Percentiles rank a stretch among this genome's conserved stretches.
phyloP scores from a whole-genome alignment of 495 filamentous ascomycete genomes.

The Talaromyces trachyspermus region DNA sequence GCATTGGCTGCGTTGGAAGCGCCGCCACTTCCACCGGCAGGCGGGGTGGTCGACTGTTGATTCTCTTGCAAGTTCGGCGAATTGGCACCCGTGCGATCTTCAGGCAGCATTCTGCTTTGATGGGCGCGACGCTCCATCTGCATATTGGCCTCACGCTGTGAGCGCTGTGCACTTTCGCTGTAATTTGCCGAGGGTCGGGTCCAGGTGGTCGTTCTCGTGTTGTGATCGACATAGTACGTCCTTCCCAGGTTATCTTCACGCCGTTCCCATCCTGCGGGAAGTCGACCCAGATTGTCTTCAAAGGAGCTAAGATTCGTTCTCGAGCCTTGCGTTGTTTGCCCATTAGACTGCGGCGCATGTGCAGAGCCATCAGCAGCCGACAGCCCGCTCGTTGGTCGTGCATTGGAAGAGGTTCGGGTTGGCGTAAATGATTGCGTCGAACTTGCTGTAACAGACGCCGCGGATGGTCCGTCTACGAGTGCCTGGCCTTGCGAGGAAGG shows the following conservation, averaged over 20 bases:
- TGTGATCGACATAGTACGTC: conserved; percentile 99
- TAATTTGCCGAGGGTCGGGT: conserved; percentile 76
- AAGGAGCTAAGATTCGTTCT: conserved; percentile 75
- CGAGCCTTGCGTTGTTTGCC: conserved; percentile 21
- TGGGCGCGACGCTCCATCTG: conserved; percentile 86
- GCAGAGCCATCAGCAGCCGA: conserved; percentile 16
- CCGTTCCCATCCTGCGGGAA: conserved; percentile 93
- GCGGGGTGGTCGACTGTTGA: conserved; percentile 46
- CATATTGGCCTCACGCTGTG: conserved; percentile 77
- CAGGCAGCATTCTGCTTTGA: conserved; percentile 90
- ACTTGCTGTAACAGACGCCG: conserved; percentile 13
- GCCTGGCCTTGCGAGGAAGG: conserved; percentile 25
- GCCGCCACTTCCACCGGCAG: conserved; percentile 30
- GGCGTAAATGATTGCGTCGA: conserved; percentile 31
- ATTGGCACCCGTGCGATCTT: conserved; percentile 89
- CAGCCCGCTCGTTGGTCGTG: conserved; percentile 21
- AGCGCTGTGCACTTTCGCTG: conserved; percentile 68
- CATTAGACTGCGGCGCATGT: conserved; percentile 33
- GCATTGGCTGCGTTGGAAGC: conserved; percentile 50
- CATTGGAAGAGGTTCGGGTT: conserved; percentile 33
- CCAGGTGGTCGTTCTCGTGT: conserved; percentile 95
- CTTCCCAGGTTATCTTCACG: conserved; percentile 92
- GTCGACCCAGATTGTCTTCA: conserved; percentile 84
- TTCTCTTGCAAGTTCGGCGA: conserved; percentile 73
- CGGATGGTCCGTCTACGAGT: conserved; percentile 20